phyloP scores from a whole-genome alignment of 768 basidiomycete species.

The Auricularia auricula-judae region DNA sequence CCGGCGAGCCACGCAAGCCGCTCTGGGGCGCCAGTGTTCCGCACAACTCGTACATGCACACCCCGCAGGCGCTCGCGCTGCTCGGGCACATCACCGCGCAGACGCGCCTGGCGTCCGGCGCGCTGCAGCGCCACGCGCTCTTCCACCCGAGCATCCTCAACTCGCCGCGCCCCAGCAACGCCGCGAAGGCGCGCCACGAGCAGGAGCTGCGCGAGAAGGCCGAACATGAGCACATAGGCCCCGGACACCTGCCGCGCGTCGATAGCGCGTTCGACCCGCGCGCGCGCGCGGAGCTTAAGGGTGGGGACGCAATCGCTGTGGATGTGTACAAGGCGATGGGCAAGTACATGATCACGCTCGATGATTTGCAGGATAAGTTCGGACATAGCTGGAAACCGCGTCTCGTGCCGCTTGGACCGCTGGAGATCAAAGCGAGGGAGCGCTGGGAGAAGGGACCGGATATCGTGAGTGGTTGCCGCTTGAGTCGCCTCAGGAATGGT shows the following conservation, averaged over 20 bases:
- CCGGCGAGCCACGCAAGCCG: background rate
- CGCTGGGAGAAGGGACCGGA: background rate
- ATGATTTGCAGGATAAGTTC: background rate
- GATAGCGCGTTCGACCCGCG: background rate
- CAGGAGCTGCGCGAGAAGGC: background rate
- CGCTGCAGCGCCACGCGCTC: background rate
- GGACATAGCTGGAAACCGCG: background rate
- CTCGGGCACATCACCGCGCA: background rate
- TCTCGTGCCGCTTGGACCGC: background rate
- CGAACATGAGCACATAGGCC: background rate
- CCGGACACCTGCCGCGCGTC: background rate
- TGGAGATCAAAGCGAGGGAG: background rate
- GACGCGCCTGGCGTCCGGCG: background rate
- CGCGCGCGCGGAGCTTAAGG: background rate
- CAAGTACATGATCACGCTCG: constrained; percentile 1
- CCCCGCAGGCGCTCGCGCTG: background rate
- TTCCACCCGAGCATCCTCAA: background rate
- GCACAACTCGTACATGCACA: constrained; percentile 1
- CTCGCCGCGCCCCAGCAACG: background rate
- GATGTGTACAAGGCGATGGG: constrained; percentile 1
- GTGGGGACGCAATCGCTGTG: background rate
- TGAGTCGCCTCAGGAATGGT: background rate
- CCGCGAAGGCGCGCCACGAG: background rate
- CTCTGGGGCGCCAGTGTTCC: background rate
- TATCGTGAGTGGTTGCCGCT: background rate